Conservation (phyloP, 306 rosid species). For the Begonia peltatifolia region DNA sequence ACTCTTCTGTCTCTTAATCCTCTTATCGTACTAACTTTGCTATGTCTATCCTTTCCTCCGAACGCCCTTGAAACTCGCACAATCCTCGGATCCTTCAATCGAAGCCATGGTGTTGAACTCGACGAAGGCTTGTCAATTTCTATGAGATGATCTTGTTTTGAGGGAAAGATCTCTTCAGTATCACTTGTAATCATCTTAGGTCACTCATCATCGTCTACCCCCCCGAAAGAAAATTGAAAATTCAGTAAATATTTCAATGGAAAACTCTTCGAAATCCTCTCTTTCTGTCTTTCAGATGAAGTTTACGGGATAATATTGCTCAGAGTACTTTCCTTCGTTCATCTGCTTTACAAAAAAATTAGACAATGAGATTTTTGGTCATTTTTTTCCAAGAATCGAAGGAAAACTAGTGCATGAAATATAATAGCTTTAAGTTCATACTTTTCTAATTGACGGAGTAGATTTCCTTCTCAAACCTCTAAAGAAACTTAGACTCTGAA, state of each 20-base stretch:
- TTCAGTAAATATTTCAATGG: background rate
- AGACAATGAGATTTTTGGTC: background rate
- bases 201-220: conserved; percentile 23
- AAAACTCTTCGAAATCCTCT: no score
- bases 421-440: no score
- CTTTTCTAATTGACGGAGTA: no score
- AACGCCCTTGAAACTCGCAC: conserved; percentile 75
- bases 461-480: no score
- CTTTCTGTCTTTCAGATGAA: no score
- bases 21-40: conserved; percentile 64
- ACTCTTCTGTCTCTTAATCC: conserved; percentile 75
- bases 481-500: no score
- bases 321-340: no score
- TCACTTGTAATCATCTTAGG: conserved; percentile 37
- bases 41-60: conserved; percentile 81
- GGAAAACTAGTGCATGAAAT: no score
- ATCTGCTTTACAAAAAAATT: no score
- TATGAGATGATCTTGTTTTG: conserved; percentile 23
- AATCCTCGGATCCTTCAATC: conserved; percentile 77
- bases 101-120: conserved; percentile 45
- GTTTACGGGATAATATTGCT: no score
- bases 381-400: background rate
- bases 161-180: conserved; percentile 25
- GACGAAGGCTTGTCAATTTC: conserved; percentile 22
- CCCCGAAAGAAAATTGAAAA: background rate